Conservation (phyloP, 805 yeast species). For the Isabelozyma rhagii region DNA sequence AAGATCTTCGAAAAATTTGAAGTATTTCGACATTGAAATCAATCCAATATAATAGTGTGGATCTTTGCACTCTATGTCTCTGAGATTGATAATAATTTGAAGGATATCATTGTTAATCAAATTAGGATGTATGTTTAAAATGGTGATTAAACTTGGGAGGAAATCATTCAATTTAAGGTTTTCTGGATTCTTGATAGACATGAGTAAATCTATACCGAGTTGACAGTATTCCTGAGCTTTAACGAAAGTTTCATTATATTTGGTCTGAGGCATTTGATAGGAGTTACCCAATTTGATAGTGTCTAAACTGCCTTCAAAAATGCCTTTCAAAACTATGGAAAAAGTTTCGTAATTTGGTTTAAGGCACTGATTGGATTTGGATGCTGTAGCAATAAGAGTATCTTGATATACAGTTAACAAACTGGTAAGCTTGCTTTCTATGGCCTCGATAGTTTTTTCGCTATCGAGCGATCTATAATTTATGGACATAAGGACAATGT, state of each 20-base stretch:
- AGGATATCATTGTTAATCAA: constrained; percentile 18
- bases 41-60: constrained; percentile 33
- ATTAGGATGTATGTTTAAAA: constrained; percentile 25
- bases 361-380: constrained; percentile 8
- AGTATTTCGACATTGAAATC: constrained; percentile 26
- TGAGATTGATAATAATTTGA: constrained; percentile 28
- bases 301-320: constrained; percentile 48
- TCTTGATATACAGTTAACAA: constrained; percentile 68
- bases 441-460: constrained; percentile 25
- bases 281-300: constrained; percentile 34
- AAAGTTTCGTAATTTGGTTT: constrained; percentile 60
- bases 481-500: constrained; percentile 54
- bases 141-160: constrained; percentile 33
- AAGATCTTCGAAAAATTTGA: constrained; percentile 11
- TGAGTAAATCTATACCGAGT: constrained; percentile 42
- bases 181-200: constrained; percentile 41
- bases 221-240: constrained; percentile 44
- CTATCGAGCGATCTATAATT: constrained; percentile 47
- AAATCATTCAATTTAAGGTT: constrained; percentile 27
- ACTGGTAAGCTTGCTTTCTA: constrained; percentile 60
- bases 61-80: constrained; percentile 20
- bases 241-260: constrained; percentile 46
- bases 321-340: constrained; percentile 43
- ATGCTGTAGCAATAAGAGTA: constrained; percentile 30
- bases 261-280: constrained; percentile 47